Base-by-base conservation (phyloP, 257 asterid genomes). In the Dorcoceras hygrometricum region DNA sequence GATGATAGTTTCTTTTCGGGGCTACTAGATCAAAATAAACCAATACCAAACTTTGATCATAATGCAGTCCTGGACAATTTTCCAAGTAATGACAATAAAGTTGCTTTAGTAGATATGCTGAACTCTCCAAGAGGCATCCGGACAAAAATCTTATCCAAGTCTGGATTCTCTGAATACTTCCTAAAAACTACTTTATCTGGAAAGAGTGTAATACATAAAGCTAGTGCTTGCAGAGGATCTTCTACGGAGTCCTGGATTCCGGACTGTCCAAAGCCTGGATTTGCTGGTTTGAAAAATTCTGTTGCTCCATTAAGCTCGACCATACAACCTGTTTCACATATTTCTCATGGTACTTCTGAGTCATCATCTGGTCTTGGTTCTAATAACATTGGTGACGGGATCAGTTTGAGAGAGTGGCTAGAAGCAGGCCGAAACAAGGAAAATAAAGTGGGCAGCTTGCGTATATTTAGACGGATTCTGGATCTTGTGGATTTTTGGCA, bases 121-220 rank as follows among this genome's bases (percentile, higher is more conserved):
- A 58, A 75, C 64, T 66, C 95, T 56, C 67, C 91, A 76, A 91
- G 88, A 73, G 87, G 93, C 72, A 82, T 83, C 69, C 79, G 96
- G 72, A 86, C 96, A 60, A 93, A 90, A 78, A 85, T 88, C 18
- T 62, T 90, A 32, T 88, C 97, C 5, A 93, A 83, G 62, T 84
- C 94, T 58, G 97, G 97, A 53, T 82, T 81, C 75, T 83, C 97
- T 9, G 90, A 88, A 72, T 88, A 84, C 79, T 86, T 86, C 77
- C 62, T 88, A 59, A 93, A 86, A 69, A 88, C 75, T 81, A 77
- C 95, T 34, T 74, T 93, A 71, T 80, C 82, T 73, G 96, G 94
- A 71, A 93, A 90, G 81, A 96, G 95, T 62, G 77, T 78, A 54
- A 67, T 88, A 67, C 87, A 76, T 73, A 90, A 77, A 85, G 69